Base-by-base conservation (phyloP, 805 yeast genomes). In the Lipomyces oligophaga region DNA sequence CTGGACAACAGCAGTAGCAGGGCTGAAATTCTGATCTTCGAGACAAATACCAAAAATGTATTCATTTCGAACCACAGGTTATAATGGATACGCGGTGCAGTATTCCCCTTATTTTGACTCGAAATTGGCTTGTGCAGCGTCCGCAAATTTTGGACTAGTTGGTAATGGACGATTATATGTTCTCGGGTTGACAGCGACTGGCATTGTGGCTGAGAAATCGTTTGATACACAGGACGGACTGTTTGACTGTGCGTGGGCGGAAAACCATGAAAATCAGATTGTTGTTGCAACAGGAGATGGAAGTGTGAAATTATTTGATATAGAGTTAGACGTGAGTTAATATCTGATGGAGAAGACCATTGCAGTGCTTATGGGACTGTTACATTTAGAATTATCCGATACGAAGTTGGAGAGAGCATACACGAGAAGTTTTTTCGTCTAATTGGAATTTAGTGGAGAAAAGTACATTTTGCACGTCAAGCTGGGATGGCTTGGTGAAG, bases 201-300 rank as follows among this genome's bases (percentile, higher is more conserved):
- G 97, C 0, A 59, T 37, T 67, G 73, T 3, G 64, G 75, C 13
- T 26, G 54, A 34, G 46, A 58, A 19, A 54, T 57, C 43, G 45
- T 90, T 85, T 69, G 87, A 87, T 51, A 90, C 97, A 0, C 97
- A 90, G 65, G 98, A 90, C 67, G 95, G 96, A 4, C 69, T 89
- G 15, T 88, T 85, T 60, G 94, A 85, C 59, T 68, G 84, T 1
- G 78, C 90, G 0, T 90, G 97, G 97, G 83, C 89, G 46, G 98
- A 90, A 63, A 43, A 73, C 4, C 90, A 90, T 64, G 97, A 88
- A 51, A 88, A 86, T 65, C 97, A 89, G 58, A 75, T 85, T 1
- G 75, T 78, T 3, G 79, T 78, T 0, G 90, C 95, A 16, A 80
- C 84, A 52, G 98, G 98, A 1, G 98, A 90, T 66, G 97, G 97